Percentiles rank a stretch among this genome's conserved stretches.
Conservation (phyloP, 1,139 yeast genomes). For the Yamadazyma mexicana region DNA sequence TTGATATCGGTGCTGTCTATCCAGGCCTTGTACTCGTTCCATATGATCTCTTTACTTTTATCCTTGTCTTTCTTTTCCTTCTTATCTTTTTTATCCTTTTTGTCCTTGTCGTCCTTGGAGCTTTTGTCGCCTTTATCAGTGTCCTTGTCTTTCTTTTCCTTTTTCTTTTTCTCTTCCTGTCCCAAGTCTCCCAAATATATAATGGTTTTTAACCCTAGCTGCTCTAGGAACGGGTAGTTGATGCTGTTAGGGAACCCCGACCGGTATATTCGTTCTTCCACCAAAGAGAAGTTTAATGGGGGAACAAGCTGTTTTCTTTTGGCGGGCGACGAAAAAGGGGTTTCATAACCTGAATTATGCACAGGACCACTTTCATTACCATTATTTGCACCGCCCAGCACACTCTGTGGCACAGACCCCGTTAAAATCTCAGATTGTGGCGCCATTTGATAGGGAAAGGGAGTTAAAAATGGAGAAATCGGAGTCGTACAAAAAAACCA, state of each 20-base stretch:
- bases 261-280: conserved; percentile 82
- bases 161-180: conserved; percentile 24
- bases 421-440: neutral
- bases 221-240: conserved; percentile 75
- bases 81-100: conserved; percentile 12
- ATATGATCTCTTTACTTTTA: conserved; percentile 39
- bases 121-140: conserved; percentile 25
- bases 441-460: neutral
- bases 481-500: neutral
- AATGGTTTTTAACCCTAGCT: conserved; percentile 71
- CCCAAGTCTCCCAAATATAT: conserved; percentile 78
- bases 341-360: no score
- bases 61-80: conserved; percentile 25
- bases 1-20: conserved; percentile 55
- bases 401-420: neutral
- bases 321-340: no score
- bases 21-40: conserved; percentile 61
- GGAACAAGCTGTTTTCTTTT: conserved; percentile 55
- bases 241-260: conserved; percentile 92
- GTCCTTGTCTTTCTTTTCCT: conserved; percentile 21
- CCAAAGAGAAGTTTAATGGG: conserved; percentile 86
- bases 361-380: no score
- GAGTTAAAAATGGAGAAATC: neutral
- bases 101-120: conserved; percentile 20
- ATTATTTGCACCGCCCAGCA: neutral